Base-by-base conservation (phyloP, 176 grass and related monocot genomes). In the Bothriochloa decipiens region DNA sequence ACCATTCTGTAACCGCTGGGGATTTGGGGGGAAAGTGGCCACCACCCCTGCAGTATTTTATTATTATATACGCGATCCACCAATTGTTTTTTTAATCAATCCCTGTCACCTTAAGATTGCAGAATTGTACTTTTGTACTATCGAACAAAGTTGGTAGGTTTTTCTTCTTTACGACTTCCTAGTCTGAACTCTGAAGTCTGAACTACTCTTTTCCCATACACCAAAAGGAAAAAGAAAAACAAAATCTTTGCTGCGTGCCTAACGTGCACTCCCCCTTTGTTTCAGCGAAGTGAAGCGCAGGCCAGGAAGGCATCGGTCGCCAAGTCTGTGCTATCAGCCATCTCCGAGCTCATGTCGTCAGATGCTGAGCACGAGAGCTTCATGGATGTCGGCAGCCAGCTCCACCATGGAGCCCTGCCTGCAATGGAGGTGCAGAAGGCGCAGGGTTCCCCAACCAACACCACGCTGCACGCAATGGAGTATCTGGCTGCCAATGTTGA, bases 401-500 rank as follows among this genome's bases (percentile, higher is more conserved):
- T 88, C n/a, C 85, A 90, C 63, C 80, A 86, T 11, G 77, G 33
- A 0, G 13, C 66, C 20, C 67, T 85, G 23, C 72, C 14, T 5
- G 65, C 88, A 50, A 61, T 46, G 11, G 47, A 96, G 43, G 15
- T 86, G 76, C 86, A 91, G 65, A 82, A 46, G 5, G 73, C 11
- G 28, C 69, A 85, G 43, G 77, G 84, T 75, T 85, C 86, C 0
- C 72, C 62, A 5, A 43, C 65, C 74, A 77, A 82, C 16, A 53
- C 74, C 16, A 53, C 74, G 14, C 71, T 80, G 18, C 72, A 89
- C 14, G 25, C 80, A 9, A 57, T 94, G 3, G 78, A 96, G 35
- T 96, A 92, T 55, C 43, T 99, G 3, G 83, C 90, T n/a, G 79
- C 85, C 1, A 99, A 94, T 28, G 88, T 96, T 3, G 89, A 94